These are phyloP conservation scores for Alternaria incomplexa DNA, from an alignment of 2,329 filamentous ascomycete species.

Conservation along the genomic window DNA sequence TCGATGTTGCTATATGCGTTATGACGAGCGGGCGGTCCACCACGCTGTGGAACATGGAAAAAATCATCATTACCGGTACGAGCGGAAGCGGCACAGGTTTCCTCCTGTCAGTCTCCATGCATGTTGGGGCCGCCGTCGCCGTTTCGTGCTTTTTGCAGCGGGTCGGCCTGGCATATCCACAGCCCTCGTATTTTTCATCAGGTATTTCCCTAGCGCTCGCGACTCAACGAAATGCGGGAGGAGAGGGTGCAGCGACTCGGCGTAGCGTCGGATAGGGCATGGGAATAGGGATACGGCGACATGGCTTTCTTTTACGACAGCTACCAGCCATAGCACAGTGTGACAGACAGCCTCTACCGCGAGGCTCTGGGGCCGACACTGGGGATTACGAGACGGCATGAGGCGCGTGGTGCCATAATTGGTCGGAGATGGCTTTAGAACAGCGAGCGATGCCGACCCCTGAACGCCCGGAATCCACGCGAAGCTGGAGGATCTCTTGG, in stretches of 20 bases:
- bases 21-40: constrained; percentile 20
- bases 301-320: constrained; percentile 1
- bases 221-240: not conserved
- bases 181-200: constrained; percentile 21
- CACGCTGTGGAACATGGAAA: constrained; percentile 14
- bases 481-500: constrained; percentile 17
- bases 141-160: constrained; percentile 15
- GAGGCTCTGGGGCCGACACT: constrained; percentile 6
- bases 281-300: constrained; percentile 14
- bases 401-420: constrained; percentile 9
- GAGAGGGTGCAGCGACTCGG: not conserved
- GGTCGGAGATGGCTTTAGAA: not conserved
- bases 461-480: constrained; percentile 6
- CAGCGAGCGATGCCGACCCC: constrained; percentile 12
- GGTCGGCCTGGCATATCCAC: constrained; percentile 23
- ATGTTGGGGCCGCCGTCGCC: constrained; percentile 18
- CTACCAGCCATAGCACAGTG: constrained; percentile 5
- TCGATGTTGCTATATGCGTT: constrained; percentile 9
- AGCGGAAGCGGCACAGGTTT: constrained; percentile 2
- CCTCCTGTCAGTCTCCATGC: constrained; percentile 1
- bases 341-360: constrained; percentile 23
- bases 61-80: constrained; percentile 4
- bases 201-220: constrained; percentile 21
- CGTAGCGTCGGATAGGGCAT: not conserved
- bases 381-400: constrained; percentile 8